Conservation (phyloP, 225 moss, liverwort and hornwort genomes). For the Polytrichum commune region DNA sequence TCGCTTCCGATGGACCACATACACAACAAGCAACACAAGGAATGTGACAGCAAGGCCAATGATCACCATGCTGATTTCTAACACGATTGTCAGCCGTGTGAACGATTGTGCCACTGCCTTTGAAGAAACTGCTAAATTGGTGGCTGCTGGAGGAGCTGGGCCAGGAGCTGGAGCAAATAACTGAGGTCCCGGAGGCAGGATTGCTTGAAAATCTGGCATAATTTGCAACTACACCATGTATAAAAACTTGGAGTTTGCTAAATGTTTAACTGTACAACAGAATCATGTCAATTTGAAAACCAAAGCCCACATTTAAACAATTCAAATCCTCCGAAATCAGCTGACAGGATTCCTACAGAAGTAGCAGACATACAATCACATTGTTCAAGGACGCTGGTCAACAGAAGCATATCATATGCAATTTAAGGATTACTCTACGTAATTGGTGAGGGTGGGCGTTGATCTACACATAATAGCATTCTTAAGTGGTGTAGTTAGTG, state of each 20-base stretch:
- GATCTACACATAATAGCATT: too few relatives aligned
- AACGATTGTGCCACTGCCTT: slow-evolving; percentile 17
- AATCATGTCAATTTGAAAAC: too few relatives aligned
- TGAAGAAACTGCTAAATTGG: slow-evolving; percentile 6
- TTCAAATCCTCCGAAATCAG: too few relatives aligned
- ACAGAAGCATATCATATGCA: neutral
- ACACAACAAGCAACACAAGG: slow-evolving; percentile 17
- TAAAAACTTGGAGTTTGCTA: too few relatives aligned
- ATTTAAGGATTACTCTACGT: too few relatives aligned
- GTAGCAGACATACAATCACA: too few relatives aligned
- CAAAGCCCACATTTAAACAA: too few relatives aligned
- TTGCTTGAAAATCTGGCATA: slow-evolving; percentile 13
- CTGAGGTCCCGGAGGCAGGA: slow-evolving; percentile 11
- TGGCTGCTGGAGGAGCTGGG: slow-evolving; percentile 11
- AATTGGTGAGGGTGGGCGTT: too few relatives aligned
- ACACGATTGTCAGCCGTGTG: slow-evolving; percentile 23
- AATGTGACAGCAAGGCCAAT: slow-evolving; percentile 28
- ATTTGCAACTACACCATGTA: neutral
- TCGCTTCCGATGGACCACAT: slow-evolving; percentile 20
- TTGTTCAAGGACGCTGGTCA: neutral
- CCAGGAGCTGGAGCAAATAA: slow-evolving; percentile 12
- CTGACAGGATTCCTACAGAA: too few relatives aligned
- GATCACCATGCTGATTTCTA: slow-evolving; percentile 26
- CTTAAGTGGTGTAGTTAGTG: too few relatives aligned
- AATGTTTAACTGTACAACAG: too few relatives aligned